Percentiles rank a stretch among this genome's conserved stretches.
Conservation (phyloP, 1,284 basidiomycete species). For the Ceratobasidium sp. region DNA sequence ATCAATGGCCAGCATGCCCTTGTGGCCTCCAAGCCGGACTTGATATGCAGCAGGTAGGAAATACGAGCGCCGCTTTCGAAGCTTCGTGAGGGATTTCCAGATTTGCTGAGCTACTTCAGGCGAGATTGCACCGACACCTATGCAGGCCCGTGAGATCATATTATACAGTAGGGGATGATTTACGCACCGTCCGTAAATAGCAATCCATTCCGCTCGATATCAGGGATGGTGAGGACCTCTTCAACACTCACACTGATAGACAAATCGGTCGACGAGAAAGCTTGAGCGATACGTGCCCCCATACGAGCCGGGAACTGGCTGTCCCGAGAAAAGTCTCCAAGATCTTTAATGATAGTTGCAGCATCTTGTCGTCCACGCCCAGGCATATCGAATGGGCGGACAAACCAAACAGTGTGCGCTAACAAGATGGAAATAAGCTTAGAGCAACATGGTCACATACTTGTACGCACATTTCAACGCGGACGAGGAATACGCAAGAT, state of each 20-base stretch:
- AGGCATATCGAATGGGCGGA: conserved; percentile 56
- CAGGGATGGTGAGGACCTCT: conserved; percentile 56
- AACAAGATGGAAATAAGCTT: neutral
- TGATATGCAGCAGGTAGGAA: conserved; percentile 46
- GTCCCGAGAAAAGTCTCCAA: conserved; percentile 59
- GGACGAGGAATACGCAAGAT: conserved; percentile 63
- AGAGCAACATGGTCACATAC: neutral
- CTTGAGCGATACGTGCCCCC: conserved; percentile 72
- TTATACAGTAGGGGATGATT: neutral
- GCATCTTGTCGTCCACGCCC: conserved; percentile 49
- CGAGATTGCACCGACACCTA: conserved; percentile 71
- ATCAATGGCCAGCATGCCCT: conserved; percentile 65
- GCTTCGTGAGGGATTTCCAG: conserved; percentile 55
- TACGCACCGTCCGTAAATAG: conserved; percentile 56
- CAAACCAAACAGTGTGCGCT: conserved; percentile 62
- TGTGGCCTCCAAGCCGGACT: conserved; percentile 48
- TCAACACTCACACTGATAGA: conserved; percentile 60
- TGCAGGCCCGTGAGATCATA: conserved; percentile 47
- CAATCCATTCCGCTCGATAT: conserved; percentile 52
- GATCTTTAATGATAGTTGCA: conserved; percentile 55
- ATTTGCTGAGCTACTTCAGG: conserved; percentile 61
- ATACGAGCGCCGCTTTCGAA: conserved; percentile 49
- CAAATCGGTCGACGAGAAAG: conserved; percentile 73
- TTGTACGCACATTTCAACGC: conserved; percentile 50
- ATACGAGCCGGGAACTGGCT: conserved; percentile 71